phyloP scores from a whole-genome alignment of 176 grass and related monocot genomes.

The Avena insularis region DNA sequence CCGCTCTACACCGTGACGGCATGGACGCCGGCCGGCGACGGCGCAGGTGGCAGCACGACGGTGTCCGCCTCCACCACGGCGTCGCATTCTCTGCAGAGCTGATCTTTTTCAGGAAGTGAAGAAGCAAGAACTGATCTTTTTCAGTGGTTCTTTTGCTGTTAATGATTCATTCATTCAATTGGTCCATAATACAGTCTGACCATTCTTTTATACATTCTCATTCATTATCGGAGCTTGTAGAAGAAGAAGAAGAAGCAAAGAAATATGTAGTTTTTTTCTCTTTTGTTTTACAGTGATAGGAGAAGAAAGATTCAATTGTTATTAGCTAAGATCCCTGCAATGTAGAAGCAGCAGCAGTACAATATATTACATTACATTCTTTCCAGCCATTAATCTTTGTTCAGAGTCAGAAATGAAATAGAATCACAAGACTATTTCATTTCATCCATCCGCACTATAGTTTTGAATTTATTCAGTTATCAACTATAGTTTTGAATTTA shows the following conservation, averaged over 20 bases:
- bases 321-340: conserved; percentile 24
- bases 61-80: conserved; percentile 16
- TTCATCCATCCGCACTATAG: background rate
- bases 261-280: conserved; percentile 15
- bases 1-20: conserved; percentile 77
- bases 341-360: conserved; percentile 16
- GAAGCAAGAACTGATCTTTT: conserved; percentile 29
- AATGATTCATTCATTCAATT: conserved; percentile 28
- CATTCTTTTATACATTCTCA: conserved; percentile 27
- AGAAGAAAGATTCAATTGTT: conserved; percentile 23
- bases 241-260: conserved; percentile 1
- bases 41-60: background rate
- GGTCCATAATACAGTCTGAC: conserved; percentile 28
- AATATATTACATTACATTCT: conserved; percentile 11
- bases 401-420: background rate
- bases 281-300: conserved; percentile 26
- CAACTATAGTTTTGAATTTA: too few relatives aligned
- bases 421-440: background rate
- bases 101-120: background rate
- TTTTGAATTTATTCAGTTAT: background rate
- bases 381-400: conserved; percentile 5
- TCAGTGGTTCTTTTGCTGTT: conserved; percentile 33
- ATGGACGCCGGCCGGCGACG: background rate
- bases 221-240: background rate
- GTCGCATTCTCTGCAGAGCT: conserved; percentile 17